A percentile compares a stretch with the other conserved stretches of the same genome.
These are phyloP conservation scores for Uncinocarpus reesii DNA, from an alignment of 2,329 filamentous ascomycete genomes.

Conservation along the genomic window DNA sequence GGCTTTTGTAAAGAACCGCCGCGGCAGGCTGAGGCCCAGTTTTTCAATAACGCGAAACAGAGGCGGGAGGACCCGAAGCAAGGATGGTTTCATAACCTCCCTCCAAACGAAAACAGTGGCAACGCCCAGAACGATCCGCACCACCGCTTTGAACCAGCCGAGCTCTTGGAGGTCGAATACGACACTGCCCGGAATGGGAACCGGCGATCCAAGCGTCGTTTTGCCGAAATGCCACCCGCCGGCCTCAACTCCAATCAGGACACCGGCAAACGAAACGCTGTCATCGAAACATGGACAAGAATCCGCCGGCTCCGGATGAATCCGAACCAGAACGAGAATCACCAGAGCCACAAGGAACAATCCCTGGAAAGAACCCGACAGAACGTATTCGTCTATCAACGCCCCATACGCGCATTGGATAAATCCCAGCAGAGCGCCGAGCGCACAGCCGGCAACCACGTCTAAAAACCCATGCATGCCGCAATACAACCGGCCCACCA, in stretches of 20 bases:
- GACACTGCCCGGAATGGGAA: conserved; percentile 49
- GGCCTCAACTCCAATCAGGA: conserved; percentile 72
- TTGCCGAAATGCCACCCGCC: conserved; percentile 73
- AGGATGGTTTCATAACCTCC: conserved; percentile 72
- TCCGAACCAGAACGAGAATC: conserved; percentile 66
- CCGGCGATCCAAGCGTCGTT: conserved; percentile 44
- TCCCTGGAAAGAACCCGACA: conserved; percentile 53
- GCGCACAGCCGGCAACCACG: conserved; percentile 65
- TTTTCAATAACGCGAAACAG: conserved; percentile 78
- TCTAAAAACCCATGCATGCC: conserved; percentile 98
- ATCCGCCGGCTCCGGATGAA: conserved; percentile 92
- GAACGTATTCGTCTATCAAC: conserved; percentile 60
- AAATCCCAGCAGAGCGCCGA: conserved; percentile 57
- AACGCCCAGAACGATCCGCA: conserved; percentile 69
- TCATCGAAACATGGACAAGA: conserved; percentile 97
- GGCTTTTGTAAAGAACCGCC: conserved; percentile 82
- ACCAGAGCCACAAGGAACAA: conserved; percentile 54
- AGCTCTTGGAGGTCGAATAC: conserved; percentile 57
- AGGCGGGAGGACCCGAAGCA: conserved; percentile 70
- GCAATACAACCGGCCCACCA: conserved; percentile 86
- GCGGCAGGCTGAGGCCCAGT: conserved; percentile 66
- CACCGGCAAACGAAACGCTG: conserved; percentile 83
- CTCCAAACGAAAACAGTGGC: conserved; percentile 80
- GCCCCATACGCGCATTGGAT: conserved; percentile 47
- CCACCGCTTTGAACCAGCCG: conserved; percentile 52